Conservation (phyloP, 2,329 filamentous ascomycete genomes). For the Penicillium sp. region DNA sequence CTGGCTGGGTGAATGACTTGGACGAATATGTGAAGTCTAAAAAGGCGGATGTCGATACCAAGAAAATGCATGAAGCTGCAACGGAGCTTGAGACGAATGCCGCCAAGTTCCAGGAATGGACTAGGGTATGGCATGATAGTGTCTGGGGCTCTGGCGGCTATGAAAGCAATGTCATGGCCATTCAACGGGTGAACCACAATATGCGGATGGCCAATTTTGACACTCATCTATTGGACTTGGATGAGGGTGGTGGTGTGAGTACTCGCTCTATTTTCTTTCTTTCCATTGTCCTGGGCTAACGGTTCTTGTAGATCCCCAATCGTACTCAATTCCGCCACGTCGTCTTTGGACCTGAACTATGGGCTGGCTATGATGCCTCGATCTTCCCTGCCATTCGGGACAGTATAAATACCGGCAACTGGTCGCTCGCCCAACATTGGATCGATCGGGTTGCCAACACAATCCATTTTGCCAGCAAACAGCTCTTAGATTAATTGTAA, state of each 20-base stretch:
- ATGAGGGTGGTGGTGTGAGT: constrained; percentile 74
- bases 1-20: constrained; percentile 68
- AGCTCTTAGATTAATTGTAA: constrained; percentile 43
- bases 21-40: constrained; percentile 66
- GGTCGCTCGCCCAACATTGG: constrained; percentile 68
- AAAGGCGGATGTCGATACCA: constrained; percentile 57
- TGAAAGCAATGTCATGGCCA: constrained; percentile 71
- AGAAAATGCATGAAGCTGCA: constrained; percentile 66
- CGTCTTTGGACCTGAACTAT: constrained; percentile 80
- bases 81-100: constrained; percentile 64
- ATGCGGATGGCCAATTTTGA: constrained; percentile 80
- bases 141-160: constrained; percentile 74
- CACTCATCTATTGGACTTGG: constrained; percentile 77
- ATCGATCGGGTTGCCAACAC: constrained; percentile 73
- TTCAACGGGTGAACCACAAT: constrained; percentile 76
- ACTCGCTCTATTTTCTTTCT: background rate
- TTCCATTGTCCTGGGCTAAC: constrained; percentile 9
- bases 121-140: constrained; percentile 73
- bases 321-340: constrained; percentile 94
- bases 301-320: constrained; percentile 68
- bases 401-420: constrained; percentile 72
- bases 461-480: constrained; percentile 63
- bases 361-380: constrained; percentile 70
- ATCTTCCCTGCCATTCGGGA: constrained; percentile 87
- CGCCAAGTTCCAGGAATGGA: constrained; percentile 73